A percentile compares a stretch with the other conserved stretches of the same genome.
Conservation (phyloP, 2,329 filamentous ascomycete genomes). For the Fusarium sororula region DNA sequence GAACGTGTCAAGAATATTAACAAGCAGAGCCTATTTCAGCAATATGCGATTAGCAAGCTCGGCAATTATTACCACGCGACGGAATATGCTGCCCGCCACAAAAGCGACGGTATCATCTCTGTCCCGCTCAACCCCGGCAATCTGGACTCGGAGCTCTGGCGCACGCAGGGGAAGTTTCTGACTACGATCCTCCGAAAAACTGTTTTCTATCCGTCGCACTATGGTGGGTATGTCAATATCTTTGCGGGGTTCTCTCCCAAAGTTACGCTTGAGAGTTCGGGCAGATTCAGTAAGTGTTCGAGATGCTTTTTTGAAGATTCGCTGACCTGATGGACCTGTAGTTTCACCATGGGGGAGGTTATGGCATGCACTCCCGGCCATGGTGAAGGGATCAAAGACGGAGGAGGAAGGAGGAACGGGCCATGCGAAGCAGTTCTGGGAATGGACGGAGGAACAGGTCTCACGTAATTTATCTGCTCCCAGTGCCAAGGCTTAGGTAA, state of each 20-base stretch:
- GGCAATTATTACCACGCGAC: slow-evolving; percentile 46
- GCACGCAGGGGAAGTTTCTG: slow-evolving; percentile 35
- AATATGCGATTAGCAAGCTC: slow-evolving; percentile 46
- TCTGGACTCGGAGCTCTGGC: slow-evolving; percentile 50
- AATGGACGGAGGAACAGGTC: slow-evolving; percentile 50
- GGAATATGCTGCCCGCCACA: slow-evolving; percentile 44
- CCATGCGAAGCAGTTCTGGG: slow-evolving; percentile 48
- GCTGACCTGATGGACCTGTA: slow-evolving; percentile 1
- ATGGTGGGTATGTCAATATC: slow-evolving; percentile 59
- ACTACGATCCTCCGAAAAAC: slow-evolving; percentile 28
- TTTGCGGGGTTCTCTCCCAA: slow-evolving; percentile 57
- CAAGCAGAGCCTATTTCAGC: slow-evolving; percentile 8
- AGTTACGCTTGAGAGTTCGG: slow-evolving; percentile 46
- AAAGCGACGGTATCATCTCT: slow-evolving; percentile 43
- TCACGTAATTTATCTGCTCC: not conserved
- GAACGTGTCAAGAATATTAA: slow-evolving; percentile 33
- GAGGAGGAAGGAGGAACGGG: slow-evolving; percentile 49
- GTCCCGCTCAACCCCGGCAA: slow-evolving; percentile 53
- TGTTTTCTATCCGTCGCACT: slow-evolving; percentile 41
- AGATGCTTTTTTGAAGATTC: not conserved
- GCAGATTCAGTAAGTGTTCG: slow-evolving; percentile 20
- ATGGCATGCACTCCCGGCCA: slow-evolving; percentile 42
- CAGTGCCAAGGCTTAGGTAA: not conserved
- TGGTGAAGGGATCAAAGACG: slow-evolving; percentile 42
- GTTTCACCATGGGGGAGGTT: slow-evolving; percentile 52